Base-by-base conservation (phyloP, 306 rosid species). In the Crataegus laevigata region DNA sequence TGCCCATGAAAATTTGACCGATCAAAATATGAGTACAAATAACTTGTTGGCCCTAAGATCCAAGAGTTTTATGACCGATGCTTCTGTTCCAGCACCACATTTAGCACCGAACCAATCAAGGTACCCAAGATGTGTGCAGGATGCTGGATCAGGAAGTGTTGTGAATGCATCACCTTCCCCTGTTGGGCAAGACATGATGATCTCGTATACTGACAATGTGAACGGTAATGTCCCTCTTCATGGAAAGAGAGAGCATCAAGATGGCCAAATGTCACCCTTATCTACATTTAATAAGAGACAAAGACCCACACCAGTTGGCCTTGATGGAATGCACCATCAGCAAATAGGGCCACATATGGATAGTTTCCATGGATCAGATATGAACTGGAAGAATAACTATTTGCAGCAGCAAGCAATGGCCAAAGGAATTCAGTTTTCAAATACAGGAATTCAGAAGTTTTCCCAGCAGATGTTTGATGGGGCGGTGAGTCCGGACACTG, bases 221-320 rank as follows among this genome's bases (percentile, higher is more conserved):
- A 90, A 80, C 59, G 40, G 90, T 58, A 76, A 78, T 81, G 66
- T 77, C 83, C 72, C 96, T 80, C 74, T 85, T 86, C 89, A 38
- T 63, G 87, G 83, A 58, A 96, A 89, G 81, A 85, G 99, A 80
- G 99, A 92, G 76, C 85, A 75, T 85, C 93, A 82, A 64, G 96
- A 96, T 25, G 97, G 91, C 55, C 98, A 81, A 80, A 82, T 85
- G 80, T 86, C 96, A 66, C 89, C 96, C 45, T 79, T 91, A 79
- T 78, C 93, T 71, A 83, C 34, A 77, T 73, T 84, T 73, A 84
- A 84, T 66, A 96, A 90, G 88, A 92, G 93, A 84, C 73, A 67
- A 69, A 92, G 94, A 85, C 50, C 89, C 58, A 45, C 88, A 57
- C 76, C 86, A 15, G 73, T 83, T 15, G 86, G 86, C 78, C 80